These are phyloP conservation scores for Adenanthera pavonina DNA, from an alignment of 306 rosid genomes.

Conservation along the genomic window DNA sequence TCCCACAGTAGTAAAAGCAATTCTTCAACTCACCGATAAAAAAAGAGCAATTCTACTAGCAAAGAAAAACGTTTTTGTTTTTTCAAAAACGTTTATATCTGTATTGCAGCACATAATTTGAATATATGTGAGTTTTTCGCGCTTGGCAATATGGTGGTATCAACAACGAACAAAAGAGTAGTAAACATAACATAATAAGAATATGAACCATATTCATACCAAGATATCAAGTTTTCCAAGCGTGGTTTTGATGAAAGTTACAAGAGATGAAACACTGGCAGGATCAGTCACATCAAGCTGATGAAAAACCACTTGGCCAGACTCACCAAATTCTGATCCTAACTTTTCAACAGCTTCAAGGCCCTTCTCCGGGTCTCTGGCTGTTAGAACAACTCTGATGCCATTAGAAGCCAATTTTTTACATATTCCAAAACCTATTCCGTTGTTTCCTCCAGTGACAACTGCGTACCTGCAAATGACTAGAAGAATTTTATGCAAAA, in stretches of 20 bases:
- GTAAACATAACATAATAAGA: too few species aligned
- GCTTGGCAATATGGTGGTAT: too few species aligned
- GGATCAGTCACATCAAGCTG: conserved; percentile 26
- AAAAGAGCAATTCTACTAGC: too few species aligned
- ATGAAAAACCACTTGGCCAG: conserved; percentile 37
- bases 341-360: conserved; percentile 46
- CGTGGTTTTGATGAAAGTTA: conserved; percentile 39
- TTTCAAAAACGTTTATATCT: too few species aligned
- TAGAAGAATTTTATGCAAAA: too few species aligned
- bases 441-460: background rate
- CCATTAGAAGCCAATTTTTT: conserved; percentile 2
- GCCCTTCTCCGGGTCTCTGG: conserved; percentile 44
- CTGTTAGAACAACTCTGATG: conserved; percentile 34
- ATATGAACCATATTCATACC: background rate
- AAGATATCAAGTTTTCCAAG: conserved; percentile 45
- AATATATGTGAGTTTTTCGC: too few species aligned
- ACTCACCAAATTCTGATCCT: conserved; percentile 9
- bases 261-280: conserved; percentile 32
- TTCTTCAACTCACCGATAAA: too few species aligned
- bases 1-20: too few species aligned
- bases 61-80: too few species aligned
- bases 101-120: too few species aligned
- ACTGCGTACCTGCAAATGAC: background rate
- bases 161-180: too few species aligned
- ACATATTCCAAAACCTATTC: background rate